Base-by-base conservation (phyloP, 1,284 basidiomycete species). In the Irpex sp. region DNA sequence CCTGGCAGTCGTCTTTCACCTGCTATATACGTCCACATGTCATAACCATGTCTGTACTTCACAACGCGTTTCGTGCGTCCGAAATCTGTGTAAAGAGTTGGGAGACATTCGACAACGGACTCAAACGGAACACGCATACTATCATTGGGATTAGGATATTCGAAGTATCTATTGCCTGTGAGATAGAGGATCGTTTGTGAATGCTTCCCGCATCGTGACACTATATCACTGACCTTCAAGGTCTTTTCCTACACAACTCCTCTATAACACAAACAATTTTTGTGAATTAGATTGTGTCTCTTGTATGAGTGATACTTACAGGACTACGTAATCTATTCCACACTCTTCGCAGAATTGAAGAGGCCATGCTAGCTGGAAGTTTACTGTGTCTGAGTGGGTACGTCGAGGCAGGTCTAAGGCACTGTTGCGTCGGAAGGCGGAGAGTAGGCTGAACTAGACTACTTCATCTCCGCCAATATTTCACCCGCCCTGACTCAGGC, bases 111-210 rank as follows among this genome's bases (percentile, higher is more conserved):
- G n/a, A 31, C 13, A 19, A 56, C 59, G 17, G 17, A 58, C 26
- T 5, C 40, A n/a, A 36, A 17, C 19, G 51, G 5, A 47, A 17
- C 4, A 61, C 68, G 13, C 59, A 26, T 26, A 74, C 74, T 67
- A 38, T 67, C 67, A 17, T 68, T 60, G 1, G 67, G 65, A 49
- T 70, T 71, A 8, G 72, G 71, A 56, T 72, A 69, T 55, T 75
- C 74, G 57, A 66, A 74, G 63, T 68, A 75, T 17, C 65, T 65
- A 61, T 75, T 75, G 1, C 73, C 74, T 75, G 44, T 44, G 44
- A 17, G 36, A 26, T 31, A 21, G 44, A 19, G 11, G 15, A 4
- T 15, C 15, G 7, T 48, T 11, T 40, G 34, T 11, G n/a, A n/a
- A 15, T 13, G 26, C 36, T 48, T 11, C 5, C 15, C 8, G 5